These are phyloP conservation scores for Podospora pseudoanserina DNA, from an alignment of 495 filamentous ascomycete species.

Conservation along the genomic window DNA sequence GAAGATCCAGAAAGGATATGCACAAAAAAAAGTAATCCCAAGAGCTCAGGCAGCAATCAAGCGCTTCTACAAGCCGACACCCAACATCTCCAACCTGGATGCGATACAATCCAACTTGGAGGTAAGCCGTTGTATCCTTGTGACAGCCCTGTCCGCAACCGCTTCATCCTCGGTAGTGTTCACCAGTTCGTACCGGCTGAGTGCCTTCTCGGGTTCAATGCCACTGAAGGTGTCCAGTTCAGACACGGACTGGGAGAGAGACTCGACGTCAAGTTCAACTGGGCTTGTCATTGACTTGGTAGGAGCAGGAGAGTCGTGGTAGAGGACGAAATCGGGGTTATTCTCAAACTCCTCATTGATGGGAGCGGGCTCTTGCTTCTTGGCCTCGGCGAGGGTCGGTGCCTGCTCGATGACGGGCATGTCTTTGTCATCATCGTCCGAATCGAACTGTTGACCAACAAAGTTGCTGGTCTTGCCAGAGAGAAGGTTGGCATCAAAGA, in stretches of 20 bases:
- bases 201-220: constrained; percentile 55
- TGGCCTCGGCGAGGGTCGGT: constrained; percentile 31
- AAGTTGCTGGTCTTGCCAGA: constrained; percentile 62
- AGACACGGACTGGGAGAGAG: constrained; percentile 27
- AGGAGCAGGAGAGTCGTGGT: constrained; percentile 48
- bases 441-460: constrained; percentile 34
- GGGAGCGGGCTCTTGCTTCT: constrained; percentile 26
- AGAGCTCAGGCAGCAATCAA: not conserved
- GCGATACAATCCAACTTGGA: constrained; percentile 38
- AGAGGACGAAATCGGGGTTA: constrained; percentile 57
- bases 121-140: constrained; percentile 39
- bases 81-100: constrained; percentile 40
- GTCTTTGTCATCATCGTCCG: constrained; percentile 51
- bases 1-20: constrained; percentile 3
- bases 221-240: constrained; percentile 50
- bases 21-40: not conserved
- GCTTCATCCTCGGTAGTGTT: constrained; percentile 48
- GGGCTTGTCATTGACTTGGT: constrained; percentile 13
- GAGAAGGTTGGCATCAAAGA: constrained; percentile 56
- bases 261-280: constrained; percentile 35
- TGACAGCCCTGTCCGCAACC: constrained; percentile 33
- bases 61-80: constrained; percentile 31
- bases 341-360: constrained; percentile 34
- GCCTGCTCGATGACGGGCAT: constrained; percentile 42
- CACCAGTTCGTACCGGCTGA: constrained; percentile 56